phyloP scores from a whole-genome alignment of 805 yeast genomes.

The Schizosaccharomyces pombe region ASM294v3 CU329670.1:3215501-3216000 shows the following conservation, averaged over 20 bases:
- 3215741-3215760: conserved; percentile 1
- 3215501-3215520: not conserved
- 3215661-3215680: not conserved
- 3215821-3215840: not conserved
- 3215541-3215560: not conserved
- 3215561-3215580: not conserved
- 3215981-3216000: not conserved
- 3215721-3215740: not conserved
- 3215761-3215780: not conserved
- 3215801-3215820: not conserved
- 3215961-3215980: not conserved
- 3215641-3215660: not conserved
- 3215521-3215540: not conserved
- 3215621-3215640: not conserved
- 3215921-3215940: not conserved
- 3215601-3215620: not conserved
- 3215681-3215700: not conserved
- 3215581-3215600: not conserved
- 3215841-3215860: not conserved
- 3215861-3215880: not conserved
- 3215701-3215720: not conserved
- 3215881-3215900: not conserved
- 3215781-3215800: not conserved
- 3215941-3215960: not conserved
- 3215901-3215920: not conserved